phyloP scores from a whole-genome alignment of 2,329 filamentous ascomycete genomes.

The Trichophyton schoenleinii region DNA sequence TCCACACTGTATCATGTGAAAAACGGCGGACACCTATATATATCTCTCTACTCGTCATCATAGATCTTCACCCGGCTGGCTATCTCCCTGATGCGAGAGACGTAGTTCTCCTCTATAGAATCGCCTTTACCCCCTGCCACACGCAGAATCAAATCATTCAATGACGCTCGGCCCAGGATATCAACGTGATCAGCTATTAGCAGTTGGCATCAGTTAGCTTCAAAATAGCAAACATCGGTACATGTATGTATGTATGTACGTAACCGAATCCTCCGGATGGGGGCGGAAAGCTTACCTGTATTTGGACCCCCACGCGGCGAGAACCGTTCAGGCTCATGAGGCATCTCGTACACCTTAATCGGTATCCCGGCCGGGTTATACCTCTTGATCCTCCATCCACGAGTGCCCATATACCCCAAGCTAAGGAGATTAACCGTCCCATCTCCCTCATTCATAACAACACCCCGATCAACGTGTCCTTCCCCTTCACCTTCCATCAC shows the following conservation, averaged over 20 bases:
- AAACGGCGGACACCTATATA: background rate
- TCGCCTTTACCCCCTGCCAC: conserved; percentile 78
- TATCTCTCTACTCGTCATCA: conserved; percentile 40
- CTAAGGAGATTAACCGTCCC: conserved; percentile 91
- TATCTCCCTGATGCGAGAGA: conserved; percentile 73
- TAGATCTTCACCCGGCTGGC: conserved; percentile 71
- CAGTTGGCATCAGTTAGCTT: background rate
- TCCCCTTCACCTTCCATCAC: conserved; percentile 29
- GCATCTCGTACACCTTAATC: conserved; percentile 87
- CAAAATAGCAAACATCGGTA: background rate
- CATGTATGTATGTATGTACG: too few species aligned
- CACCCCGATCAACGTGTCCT: conserved; percentile 58
- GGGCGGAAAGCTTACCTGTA: conserved; percentile 35
- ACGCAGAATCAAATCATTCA: conserved; percentile 81
- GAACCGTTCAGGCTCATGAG: conserved; percentile 86
- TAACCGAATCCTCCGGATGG: conserved; percentile 9
- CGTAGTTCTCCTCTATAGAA: conserved; percentile 61
- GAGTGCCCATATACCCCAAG: conserved; percentile 91
- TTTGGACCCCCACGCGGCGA: conserved; percentile 62
- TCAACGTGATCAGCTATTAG: conserved; percentile 84
- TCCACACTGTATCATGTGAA: background rate
- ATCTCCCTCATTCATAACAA: conserved; percentile 92
- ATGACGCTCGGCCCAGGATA: conserved; percentile 72
- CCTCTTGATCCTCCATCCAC: conserved; percentile 82
- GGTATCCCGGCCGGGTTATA: conserved; percentile 80